Evolutionary conservation across 257 asterid species (phyloP).

Genomic region (Anisodus acutangulus): DNA sequence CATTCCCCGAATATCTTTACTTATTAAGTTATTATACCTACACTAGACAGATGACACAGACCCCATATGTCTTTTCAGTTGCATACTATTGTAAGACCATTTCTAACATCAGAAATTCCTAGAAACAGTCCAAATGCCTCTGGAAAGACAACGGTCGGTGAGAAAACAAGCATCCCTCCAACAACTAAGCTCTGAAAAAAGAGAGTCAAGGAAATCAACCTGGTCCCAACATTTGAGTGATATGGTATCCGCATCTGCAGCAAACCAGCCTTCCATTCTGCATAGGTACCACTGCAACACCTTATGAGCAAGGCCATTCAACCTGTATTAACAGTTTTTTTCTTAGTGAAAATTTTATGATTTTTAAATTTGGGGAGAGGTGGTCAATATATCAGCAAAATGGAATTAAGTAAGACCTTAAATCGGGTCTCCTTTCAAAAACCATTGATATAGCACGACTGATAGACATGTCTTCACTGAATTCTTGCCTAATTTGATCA

Average conservation of each 20-base stretch:
- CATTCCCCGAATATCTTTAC: background rate
- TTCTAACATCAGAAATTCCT: background rate
- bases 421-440: conserved; percentile 80
- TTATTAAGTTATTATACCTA: background rate
- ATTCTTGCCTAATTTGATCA: conserved; percentile 66
- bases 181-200: background rate
- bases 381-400: background rate
- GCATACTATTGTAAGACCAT: background rate
- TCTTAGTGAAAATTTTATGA: too few species aligned
- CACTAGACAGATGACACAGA: background rate
- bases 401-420: conserved; percentile 53
- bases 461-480: conserved; percentile 74
- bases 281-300: conserved; percentile 95
- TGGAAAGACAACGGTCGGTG: background rate
- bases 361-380: background rate
- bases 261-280: conserved; percentile 98
- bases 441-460: conserved; percentile 75
- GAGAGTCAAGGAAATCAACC: conserved; percentile 44
- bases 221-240: conserved; percentile 91
- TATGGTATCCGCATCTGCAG: conserved; percentile 94
- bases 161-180: background rate
- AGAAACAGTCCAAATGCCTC: background rate
- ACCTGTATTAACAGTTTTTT: conserved; percentile 43
- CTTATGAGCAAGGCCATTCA: conserved; percentile 75
- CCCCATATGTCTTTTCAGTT: background rate